Evolutionary conservation across 1,139 yeast species (phyloP).

Genomic region (Meyerozyma carpophila): DNA sequence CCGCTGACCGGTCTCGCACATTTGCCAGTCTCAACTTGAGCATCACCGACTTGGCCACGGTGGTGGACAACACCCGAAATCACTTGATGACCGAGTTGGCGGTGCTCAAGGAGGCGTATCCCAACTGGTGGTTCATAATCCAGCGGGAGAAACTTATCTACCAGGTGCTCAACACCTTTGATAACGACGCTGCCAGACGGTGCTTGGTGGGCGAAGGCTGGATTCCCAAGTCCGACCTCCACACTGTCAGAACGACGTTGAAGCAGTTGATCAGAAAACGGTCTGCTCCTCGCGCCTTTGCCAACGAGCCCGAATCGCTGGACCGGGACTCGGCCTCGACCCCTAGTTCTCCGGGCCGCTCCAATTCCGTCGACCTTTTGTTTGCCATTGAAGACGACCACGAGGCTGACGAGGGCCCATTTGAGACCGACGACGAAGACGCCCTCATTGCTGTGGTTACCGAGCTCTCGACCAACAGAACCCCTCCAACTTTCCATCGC

Average conservation of each 20-base stretch:
- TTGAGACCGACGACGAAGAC: conserved; percentile 20
- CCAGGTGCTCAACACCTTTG: conserved; percentile 72
- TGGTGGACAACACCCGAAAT: conserved; percentile 63
- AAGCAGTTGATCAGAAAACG: not conserved
- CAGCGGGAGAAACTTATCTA: conserved; percentile 72
- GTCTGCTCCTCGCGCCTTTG: conserved; percentile 3
- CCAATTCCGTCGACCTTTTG: conserved; percentile 26
- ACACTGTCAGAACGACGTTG: conserved; percentile 6
- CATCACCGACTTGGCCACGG: conserved; percentile 42
- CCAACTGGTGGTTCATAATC: conserved; percentile 38
- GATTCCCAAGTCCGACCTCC: conserved; percentile 52
- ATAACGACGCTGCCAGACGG: conserved; percentile 78
- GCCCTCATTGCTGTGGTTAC: conserved; percentile 58
- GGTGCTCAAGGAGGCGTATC: conserved; percentile 52
- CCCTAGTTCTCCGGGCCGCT: conserved; percentile 5
- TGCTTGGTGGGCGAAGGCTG: conserved; percentile 97
- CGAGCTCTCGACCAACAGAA: conserved; percentile 70
- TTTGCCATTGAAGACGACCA: conserved; percentile 47
- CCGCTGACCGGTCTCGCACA: conserved; percentile 45
- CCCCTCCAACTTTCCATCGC: conserved; percentile 91
- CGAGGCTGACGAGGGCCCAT: conserved; percentile 10
- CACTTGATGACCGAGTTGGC: conserved; percentile 71
- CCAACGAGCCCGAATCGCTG: conserved; percentile 5
- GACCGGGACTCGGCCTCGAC: conserved; percentile 6
- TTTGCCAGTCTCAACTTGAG: conserved; percentile 56